A percentile compares a stretch with the other conserved stretches of the same genome.
Conservation (phyloP, 140 eudicot genomes). For the Oenanthe javanica region DNA sequence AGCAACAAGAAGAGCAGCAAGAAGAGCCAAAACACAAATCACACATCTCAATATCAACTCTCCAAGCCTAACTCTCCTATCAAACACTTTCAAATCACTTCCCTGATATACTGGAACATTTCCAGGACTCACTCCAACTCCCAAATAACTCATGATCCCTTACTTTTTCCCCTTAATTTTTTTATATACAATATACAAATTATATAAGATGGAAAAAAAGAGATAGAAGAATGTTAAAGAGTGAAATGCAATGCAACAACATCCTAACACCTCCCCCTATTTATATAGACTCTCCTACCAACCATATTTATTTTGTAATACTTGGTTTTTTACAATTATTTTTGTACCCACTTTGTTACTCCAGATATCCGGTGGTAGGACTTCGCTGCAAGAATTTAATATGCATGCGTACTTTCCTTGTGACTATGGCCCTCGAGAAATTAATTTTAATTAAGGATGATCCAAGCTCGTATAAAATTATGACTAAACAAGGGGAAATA, state of each 20-base stretch:
- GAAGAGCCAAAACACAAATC: constrained; percentile 51
- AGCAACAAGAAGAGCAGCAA: constrained; percentile 66
- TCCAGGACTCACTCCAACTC: constrained; percentile 79
- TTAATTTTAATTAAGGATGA: no score
- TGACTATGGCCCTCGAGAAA: neutral
- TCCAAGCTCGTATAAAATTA: no score
- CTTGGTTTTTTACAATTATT: neutral
- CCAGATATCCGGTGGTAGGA: constrained; percentile 7
- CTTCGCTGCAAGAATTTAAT: constrained; percentile 3
- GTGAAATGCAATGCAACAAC: constrained; percentile 1
- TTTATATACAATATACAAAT: neutral
- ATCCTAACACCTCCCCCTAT: neutral
- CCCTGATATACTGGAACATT: constrained; percentile 48
- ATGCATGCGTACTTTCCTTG: neutral
- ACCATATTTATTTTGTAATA: neutral
- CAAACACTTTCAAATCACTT: constrained; percentile 46
- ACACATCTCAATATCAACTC: constrained; percentile 57
- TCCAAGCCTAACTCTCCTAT: constrained; percentile 50
- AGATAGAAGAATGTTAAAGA: neutral
- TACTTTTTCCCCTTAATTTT: neutral
- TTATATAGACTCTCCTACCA: neutral
- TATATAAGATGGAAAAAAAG: neutral
- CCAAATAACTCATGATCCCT: constrained; percentile 61
- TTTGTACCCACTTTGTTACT: neutral
- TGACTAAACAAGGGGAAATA: no score